These are phyloP conservation scores for Pluteus cervinus DNA, from an alignment of 768 basidiomycete species.

Conservation along the genomic window DNA sequence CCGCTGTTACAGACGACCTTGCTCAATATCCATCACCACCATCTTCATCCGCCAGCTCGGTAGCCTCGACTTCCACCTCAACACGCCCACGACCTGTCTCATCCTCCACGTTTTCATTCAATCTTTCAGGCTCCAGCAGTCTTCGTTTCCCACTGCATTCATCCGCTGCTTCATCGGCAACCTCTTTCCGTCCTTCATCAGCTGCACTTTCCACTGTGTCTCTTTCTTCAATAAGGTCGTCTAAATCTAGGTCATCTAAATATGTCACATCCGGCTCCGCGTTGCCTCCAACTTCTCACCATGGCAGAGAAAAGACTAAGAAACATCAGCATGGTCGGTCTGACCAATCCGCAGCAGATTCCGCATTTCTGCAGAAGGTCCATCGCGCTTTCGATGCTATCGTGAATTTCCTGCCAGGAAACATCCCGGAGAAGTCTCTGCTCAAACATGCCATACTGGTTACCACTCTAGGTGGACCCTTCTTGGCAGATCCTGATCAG, in stretches of 20 bases:
- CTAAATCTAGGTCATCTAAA: conserved; percentile 2
- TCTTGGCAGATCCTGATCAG: conserved; percentile 17
- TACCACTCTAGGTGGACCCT: conserved; percentile 32
- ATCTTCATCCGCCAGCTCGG: background rate
- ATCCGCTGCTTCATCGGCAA: conserved; percentile 6
- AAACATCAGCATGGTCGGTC: conserved; percentile 1
- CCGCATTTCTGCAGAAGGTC: background rate
- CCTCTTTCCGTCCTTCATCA: background rate
- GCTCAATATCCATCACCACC: conserved; percentile 2
- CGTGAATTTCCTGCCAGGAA: conserved; percentile 36
- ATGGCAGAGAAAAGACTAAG: background rate
- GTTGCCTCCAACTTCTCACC: conserved; percentile 2
- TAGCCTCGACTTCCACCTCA: too few species aligned
- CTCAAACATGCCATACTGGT: conserved; percentile 39
- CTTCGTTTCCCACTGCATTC: conserved; percentile 14
- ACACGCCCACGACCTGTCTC: too few species aligned
- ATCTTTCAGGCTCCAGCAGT: too few species aligned
- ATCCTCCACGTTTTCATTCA: too few species aligned
- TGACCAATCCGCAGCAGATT: too few species aligned
- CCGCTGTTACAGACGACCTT: conserved; percentile 2
- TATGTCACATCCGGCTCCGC: conserved; percentile 1
- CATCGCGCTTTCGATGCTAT: conserved; percentile 33
- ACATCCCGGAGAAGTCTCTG: conserved; percentile 32
- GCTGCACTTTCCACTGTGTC: conserved; percentile 8
- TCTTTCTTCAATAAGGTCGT: conserved; percentile 2